Percentiles rank a stretch among this genome's conserved stretches.
phyloP scores from a whole-genome alignment of 2,329 filamentous ascomycete genomes.

The Calonectria pseudoreteaudii region DNA sequence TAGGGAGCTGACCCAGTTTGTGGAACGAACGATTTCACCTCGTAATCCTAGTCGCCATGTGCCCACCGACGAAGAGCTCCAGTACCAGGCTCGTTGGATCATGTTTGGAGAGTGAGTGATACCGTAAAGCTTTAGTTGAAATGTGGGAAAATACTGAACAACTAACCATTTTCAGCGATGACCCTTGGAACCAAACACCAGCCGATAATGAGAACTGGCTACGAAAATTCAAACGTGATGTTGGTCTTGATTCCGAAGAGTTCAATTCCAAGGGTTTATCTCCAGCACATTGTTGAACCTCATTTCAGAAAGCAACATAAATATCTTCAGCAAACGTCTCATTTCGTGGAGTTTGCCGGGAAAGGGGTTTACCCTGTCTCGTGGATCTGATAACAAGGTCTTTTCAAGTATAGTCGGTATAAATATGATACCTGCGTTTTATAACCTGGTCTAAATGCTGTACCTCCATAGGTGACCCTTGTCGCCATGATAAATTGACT shows the following conservation, averaged over 20 bases:
- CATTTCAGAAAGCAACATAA: background rate
- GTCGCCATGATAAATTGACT: constrained; percentile 94
- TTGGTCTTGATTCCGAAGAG: constrained; percentile 6
- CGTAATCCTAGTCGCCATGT: constrained; percentile 39
- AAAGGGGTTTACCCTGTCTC: background rate
- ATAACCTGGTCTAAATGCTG: background rate
- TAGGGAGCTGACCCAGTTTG: constrained; percentile 36
- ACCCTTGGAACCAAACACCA: constrained; percentile 55
- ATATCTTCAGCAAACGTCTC: background rate
- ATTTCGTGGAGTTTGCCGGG: background rate
- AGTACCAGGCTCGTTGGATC: constrained; percentile 47
- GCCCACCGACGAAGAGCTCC: constrained; percentile 49
- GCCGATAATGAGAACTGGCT: constrained; percentile 51
- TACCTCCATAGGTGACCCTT: constrained; percentile 93
- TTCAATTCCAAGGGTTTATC: background rate
- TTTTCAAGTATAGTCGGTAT: background rate
- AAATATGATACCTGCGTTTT: background rate
- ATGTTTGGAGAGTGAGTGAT: constrained; percentile 41
- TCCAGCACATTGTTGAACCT: background rate
- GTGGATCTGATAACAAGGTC: background rate
- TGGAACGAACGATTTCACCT: constrained; percentile 40
- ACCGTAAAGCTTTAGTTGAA: background rate
- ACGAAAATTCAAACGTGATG: constrained; percentile 21
- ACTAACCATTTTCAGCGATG: constrained; percentile 36
- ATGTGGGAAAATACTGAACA: background rate